These are phyloP conservation scores for Polychytrium aggregatum DNA, from an alignment of 192 early-diverging fungal genomes.

Conservation along the genomic window DNA sequence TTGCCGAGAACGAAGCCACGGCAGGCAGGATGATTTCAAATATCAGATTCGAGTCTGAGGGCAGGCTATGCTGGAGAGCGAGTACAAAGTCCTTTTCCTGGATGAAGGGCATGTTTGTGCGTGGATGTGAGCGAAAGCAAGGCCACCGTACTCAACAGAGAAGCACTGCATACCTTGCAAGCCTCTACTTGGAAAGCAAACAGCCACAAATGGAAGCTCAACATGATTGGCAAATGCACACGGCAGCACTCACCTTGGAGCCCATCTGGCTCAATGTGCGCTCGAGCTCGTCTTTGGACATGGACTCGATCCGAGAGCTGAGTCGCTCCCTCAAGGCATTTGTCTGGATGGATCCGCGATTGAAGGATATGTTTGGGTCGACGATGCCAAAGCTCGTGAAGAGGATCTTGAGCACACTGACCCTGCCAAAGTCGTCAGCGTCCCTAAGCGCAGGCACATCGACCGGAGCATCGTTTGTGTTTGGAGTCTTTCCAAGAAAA, in stretches of 20 bases:
- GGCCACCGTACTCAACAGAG: no score
- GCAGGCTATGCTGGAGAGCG: constrained; percentile 21
- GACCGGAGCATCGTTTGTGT: no score
- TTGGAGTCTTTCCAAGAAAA: not conserved
- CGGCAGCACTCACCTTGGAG: not conserved
- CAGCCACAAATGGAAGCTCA: no score
- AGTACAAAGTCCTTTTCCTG: constrained; percentile 8
- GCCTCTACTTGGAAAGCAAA: no score
- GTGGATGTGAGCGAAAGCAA: no score
- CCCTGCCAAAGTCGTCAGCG: no score
- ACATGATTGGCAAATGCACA: no score
- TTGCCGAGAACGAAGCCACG: constrained; percentile 6
- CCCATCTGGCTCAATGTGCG: not conserved
- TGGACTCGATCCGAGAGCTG: constrained; percentile 8
- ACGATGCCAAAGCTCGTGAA: constrained; percentile 13
- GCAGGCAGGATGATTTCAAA: constrained; percentile 22
- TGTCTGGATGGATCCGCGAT: constrained; percentile 9
- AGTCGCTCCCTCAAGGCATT: constrained; percentile 11
- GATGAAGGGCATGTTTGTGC: not conserved
- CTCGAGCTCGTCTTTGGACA: constrained; percentile 7
- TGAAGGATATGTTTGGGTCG: constrained; percentile 12
- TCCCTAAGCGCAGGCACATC: no score
- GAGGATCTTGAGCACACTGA: constrained; percentile 10
- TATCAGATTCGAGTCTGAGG: constrained; percentile 15
- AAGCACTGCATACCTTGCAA: no score